phyloP scores from a whole-genome alignment of 2,329 filamentous ascomycete genomes.

The Aureobasidium namibiae region DNA sequence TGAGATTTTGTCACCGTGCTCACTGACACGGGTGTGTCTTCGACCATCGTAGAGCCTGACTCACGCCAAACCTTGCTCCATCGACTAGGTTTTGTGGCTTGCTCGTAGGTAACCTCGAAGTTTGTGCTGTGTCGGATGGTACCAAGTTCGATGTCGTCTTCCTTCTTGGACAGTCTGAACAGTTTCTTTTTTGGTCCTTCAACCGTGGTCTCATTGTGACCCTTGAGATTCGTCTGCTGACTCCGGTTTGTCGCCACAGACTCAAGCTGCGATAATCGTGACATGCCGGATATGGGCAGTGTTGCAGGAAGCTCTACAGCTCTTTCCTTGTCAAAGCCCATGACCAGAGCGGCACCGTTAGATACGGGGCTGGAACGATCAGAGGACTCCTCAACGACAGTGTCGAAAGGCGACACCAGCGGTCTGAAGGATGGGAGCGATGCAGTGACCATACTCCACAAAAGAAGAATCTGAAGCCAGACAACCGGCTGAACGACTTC shows the following conservation, averaged over 20 bases:
- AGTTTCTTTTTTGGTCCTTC: conserved; percentile 5
- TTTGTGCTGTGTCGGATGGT: not conserved
- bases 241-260: not conserved
- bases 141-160: conserved; percentile 1
- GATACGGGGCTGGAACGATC: not conserved
- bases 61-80: conserved; percentile 6
- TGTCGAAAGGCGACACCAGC: conserved; percentile 2
- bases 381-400: not conserved
- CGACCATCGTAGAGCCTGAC: not conserved
- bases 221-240: not conserved
- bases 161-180: not conserved
- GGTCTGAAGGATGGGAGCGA: conserved; percentile 14
- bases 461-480: conserved; percentile 9
- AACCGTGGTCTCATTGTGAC: not conserved
- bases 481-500: conserved; percentile 5
- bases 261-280: not conserved
- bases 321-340: not conserved
- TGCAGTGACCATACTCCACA: conserved; percentile 13
- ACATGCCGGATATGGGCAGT: not conserved
- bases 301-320: not conserved
- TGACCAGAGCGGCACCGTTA: not conserved
- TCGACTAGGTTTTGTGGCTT: not conserved
- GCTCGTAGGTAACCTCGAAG: not conserved
- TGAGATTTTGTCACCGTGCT: not conserved
- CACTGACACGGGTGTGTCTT: not conserved